Evolutionary conservation across 495 filamentous ascomycete genomes (phyloP).

Genomic region (Halenospora varia): DNA sequence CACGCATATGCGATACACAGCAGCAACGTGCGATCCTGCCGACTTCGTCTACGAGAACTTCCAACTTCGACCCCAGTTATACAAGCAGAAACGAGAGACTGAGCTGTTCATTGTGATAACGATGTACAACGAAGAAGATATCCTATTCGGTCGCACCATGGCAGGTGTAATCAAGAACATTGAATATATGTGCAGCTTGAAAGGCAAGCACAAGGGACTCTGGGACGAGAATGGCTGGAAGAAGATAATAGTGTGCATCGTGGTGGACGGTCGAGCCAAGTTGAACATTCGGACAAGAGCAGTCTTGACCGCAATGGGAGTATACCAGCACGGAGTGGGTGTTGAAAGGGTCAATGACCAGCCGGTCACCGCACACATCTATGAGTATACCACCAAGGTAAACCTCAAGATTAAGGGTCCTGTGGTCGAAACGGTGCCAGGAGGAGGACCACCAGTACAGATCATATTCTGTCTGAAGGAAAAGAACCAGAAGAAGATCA

Average conservation of each 20-base stretch:
- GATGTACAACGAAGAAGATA: constrained; percentile 39
- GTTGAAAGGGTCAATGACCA: constrained; percentile 35
- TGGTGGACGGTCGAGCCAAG: constrained; percentile 36
- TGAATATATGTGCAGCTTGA: constrained; percentile 33
- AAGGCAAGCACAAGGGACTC: constrained; percentile 30
- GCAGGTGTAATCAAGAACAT: constrained; percentile 39
- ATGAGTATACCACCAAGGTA: constrained; percentile 37
- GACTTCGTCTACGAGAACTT: constrained; percentile 66
- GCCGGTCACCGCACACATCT: constrained; percentile 35
- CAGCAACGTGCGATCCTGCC: constrained; percentile 88
- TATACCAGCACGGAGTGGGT: constrained; percentile 37
- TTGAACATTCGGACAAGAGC: constrained; percentile 34
- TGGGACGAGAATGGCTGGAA: constrained; percentile 39
- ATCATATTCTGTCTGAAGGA: constrained; percentile 39
- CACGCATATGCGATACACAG: constrained; percentile 51
- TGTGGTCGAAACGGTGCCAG: constrained; percentile 20
- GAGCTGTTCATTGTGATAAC: constrained; percentile 38
- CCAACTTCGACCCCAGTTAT: constrained; percentile 69
- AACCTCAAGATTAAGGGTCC: constrained; percentile 31
- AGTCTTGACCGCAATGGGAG: constrained; percentile 34
- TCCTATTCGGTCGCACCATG: constrained; percentile 34
- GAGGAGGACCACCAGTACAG: constrained; percentile 28
- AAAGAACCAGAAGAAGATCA: constrained; percentile 40
- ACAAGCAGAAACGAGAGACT: constrained; percentile 53
- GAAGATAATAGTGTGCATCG: constrained; percentile 39